Base-by-base conservation (phyloP, 768 basidiomycete genomes). In the Rhodosporidiobolus odoratus region DNA sequence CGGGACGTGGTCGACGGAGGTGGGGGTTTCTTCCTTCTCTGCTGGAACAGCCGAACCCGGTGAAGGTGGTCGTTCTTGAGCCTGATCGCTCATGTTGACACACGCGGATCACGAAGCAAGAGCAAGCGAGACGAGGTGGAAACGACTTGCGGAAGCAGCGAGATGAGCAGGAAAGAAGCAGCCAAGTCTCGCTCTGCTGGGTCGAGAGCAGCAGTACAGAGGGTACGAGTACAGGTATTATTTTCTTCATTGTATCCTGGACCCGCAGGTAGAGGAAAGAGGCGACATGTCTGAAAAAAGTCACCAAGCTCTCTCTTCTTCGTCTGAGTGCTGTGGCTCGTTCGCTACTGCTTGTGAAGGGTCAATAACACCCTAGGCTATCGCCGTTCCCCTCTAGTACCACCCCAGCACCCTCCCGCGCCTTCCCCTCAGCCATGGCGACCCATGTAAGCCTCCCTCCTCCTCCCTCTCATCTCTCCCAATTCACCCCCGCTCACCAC, bases 381-480 rank as follows among this genome's bases (percentile, higher is more conserved):
- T 19, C 35, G 30, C 32, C 32, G 30, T 9, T 27, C n/a, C 27
- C 6, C 25, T 4, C 50, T 53, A n/a, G 54, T 23, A 54, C 53
- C 13, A 12, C 32, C 53, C 16, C 38, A 45, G 4, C 17, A 15
- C 17, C 19, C 53, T 4, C 41, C 41, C 12, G 12, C 56, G 25
- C 27, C 13, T 17, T 45, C 19, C 25, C 40, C 64, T 58, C 63
- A 40, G 30, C 52, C 57, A 72, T 72, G 71, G 71, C 71, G 0
- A 72, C 71, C 43, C 71, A 72, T 40, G 71, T 68, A 16, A 35
- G 70, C 32, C 27, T 35, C 52, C n/a, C 52, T 30, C 35, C 34
- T 25, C 35, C 35, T 27, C 37, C 35, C 19, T 54, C 32, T 25
- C 27, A 12, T 17, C 58, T 13, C 58, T 40, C 12, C 21, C 12